Percentiles rank a stretch among this genome's conserved stretches.
phyloP scores from a whole-genome alignment of 2,329 filamentous ascomycete species.

The Phialophora chinensis region DNA sequence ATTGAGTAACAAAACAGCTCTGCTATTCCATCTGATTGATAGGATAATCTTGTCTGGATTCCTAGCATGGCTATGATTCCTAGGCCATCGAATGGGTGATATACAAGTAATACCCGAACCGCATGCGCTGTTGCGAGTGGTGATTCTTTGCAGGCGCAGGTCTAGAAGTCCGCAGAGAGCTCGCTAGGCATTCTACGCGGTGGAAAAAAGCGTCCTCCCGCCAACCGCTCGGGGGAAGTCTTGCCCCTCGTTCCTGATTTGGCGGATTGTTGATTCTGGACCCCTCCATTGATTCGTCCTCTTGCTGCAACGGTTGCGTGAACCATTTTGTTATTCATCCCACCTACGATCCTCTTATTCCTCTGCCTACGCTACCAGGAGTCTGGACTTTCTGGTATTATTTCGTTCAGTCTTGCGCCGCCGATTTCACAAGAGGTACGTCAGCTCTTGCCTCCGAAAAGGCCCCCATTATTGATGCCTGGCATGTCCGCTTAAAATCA shows the following conservation, averaged over 20 bases:
- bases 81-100: neutral
- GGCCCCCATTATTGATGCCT: conserved; percentile 12
- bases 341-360: conserved; percentile 13
- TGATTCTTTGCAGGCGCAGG: neutral
- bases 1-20: neutral
- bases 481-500: neutral
- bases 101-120: neutral
- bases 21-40: neutral
- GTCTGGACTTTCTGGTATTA: conserved; percentile 7
- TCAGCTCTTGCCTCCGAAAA: neutral
- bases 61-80: neutral
- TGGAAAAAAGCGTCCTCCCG: conserved; percentile 10
- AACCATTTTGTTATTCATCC: conserved; percentile 20
- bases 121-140: neutral
- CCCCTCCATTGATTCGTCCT: conserved; percentile 15
- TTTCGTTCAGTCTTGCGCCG: conserved; percentile 19
- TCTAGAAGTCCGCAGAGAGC: neutral
- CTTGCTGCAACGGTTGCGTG: conserved; percentile 6
- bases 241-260: conserved; percentile 16
- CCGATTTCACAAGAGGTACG: conserved; percentile 19
- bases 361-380: conserved; percentile 20
- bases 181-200: neutral
- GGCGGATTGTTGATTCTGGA: conserved; percentile 17
- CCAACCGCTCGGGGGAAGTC: conserved; percentile 3
- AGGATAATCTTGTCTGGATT: neutral